Conservation (phyloP, 257 asterid genomes). For the Verbascum thapsus region DNA sequence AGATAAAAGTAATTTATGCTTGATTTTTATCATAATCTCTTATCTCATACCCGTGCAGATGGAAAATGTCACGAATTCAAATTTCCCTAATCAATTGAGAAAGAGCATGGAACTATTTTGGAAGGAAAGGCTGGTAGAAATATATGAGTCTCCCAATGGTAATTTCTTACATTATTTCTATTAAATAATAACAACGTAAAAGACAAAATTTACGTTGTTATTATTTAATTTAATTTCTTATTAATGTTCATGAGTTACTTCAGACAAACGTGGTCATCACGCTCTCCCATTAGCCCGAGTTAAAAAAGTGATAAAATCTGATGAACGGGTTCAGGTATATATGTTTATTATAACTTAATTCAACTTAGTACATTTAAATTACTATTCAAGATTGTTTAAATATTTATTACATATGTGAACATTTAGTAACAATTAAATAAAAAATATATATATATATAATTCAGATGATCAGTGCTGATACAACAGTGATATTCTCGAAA, state of each 20-base stretch:
- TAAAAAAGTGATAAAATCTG: conserved; percentile 44
- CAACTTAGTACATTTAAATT: background rate
- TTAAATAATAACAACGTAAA: conserved; percentile 1
- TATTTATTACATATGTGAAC: conserved; percentile 8
- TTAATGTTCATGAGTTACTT: background rate
- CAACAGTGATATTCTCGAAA: conserved; percentile 39
- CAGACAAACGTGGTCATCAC: conserved; percentile 32
- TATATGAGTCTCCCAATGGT: conserved; percentile 27
- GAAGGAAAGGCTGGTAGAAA: conserved; percentile 34
- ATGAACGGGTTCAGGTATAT: conserved; percentile 41
- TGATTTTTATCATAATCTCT: too few species aligned
- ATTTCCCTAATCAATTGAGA: conserved; percentile 24
- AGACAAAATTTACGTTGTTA: conserved; percentile 9
- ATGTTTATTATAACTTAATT: conserved; percentile 1
- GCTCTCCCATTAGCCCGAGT: conserved; percentile 45
- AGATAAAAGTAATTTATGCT: too few species aligned
- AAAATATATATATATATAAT: too few species aligned
- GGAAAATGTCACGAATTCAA: conserved; percentile 7
- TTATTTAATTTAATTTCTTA: background rate
- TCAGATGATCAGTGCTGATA: conserved; percentile 49
- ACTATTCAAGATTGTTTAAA: background rate
- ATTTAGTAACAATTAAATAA: too few species aligned
- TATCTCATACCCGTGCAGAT: too few species aligned
- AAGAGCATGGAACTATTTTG: conserved; percentile 37
- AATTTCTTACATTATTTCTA: background rate